Base-by-base conservation (phyloP, 2,329 filamentous ascomycete genomes). In the Berkeleyomyces basicola region DNA sequence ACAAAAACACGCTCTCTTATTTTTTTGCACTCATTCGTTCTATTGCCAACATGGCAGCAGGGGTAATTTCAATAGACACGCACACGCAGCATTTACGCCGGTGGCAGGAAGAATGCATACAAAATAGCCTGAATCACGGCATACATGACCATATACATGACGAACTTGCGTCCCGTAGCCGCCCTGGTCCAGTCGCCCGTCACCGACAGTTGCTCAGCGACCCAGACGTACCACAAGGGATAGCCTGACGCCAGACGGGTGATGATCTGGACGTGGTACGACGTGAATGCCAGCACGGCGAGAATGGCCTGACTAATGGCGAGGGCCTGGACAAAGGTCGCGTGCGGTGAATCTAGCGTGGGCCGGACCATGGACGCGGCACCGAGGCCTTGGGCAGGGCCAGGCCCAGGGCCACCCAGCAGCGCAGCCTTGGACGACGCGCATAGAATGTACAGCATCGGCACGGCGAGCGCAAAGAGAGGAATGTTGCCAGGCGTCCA, bases 261-360 rank as follows among this genome's bases (percentile, higher is more conserved):
- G 69, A 97, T 86, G 67, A 99, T 95, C 73, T 99, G 93, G 36
- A 96, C 87, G 70, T 99, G 93, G 70, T 95, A 95, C 66, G 77
- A 89, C 10, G 85, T 89, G 23, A 91, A 73, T 23, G 90, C 88
- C 64, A 92, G 72, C 2, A 82, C 65, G 1, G 86, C 85, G 16
- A 99, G 77, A 3, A 91, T 63, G 0, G 87, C 72, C 72, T 99
- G 92, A 3, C 83, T 81, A 3, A 85, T 73, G 1, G 89, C 89
- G 65, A 96, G 76, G 31, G 81, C 80, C 37, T 73, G 73, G 5
- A 82, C 67, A 7, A 82, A 57, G 7, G 59, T 58, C 36, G 39
- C 47, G 46, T 64, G 62, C 14, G 59, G 53, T 64, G 7, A 68
- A 42, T 42, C 65, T 36, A 36, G 36, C 39, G 23, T 16, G 49